Evolutionary conservation across 345 rosid species (phyloP).

Genomic region (Viola odorata): DNA sequence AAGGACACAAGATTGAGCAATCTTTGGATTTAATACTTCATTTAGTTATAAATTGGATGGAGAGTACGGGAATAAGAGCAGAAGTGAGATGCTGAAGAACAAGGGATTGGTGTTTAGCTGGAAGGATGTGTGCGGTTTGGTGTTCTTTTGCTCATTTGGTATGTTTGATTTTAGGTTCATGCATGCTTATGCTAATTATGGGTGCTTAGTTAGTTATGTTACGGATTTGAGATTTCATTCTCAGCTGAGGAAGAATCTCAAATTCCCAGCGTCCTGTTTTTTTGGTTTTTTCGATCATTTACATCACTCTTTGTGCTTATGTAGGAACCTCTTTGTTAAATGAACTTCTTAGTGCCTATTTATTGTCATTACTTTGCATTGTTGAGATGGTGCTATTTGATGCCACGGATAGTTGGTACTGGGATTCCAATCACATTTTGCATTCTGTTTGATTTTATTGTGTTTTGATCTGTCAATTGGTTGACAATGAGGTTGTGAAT

Average conservation of each 20-base stretch:
- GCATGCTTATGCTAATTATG: conserved; percentile 16
- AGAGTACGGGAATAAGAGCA: conserved; percentile 25
- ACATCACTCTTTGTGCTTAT: not conserved
- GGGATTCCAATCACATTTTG: not conserved
- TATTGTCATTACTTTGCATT: conserved; percentile 5
- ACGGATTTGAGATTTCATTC: conserved; percentile 8
- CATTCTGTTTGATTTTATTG: not conserved
- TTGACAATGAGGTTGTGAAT: not conserved
- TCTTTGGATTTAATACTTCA: not conserved
- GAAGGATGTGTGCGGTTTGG: not conserved
- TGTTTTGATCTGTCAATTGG: not conserved
- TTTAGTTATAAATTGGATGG: conserved; percentile 10
- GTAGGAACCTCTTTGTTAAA: conserved; percentile 11
- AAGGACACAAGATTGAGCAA: conserved; percentile 48
- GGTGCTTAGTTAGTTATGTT: conserved; percentile 9
- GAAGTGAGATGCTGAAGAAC: conserved; percentile 4
- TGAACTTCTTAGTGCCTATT: conserved; percentile 7
- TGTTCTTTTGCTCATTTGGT: conserved; percentile 21
- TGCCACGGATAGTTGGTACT: not conserved
- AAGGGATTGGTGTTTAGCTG: not conserved
- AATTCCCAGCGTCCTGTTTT: conserved; percentile 7
- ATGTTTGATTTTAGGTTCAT: conserved; percentile 6
- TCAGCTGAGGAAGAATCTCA: not conserved
- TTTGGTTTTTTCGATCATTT: not conserved
- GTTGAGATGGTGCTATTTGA: not conserved